A percentile compares a stretch with the other conserved stretches of the same genome.
These are phyloP conservation scores for Hypoxylon sp. DNA, from an alignment of 2,329 filamentous ascomycete species.

Conservation along the genomic window DNA sequence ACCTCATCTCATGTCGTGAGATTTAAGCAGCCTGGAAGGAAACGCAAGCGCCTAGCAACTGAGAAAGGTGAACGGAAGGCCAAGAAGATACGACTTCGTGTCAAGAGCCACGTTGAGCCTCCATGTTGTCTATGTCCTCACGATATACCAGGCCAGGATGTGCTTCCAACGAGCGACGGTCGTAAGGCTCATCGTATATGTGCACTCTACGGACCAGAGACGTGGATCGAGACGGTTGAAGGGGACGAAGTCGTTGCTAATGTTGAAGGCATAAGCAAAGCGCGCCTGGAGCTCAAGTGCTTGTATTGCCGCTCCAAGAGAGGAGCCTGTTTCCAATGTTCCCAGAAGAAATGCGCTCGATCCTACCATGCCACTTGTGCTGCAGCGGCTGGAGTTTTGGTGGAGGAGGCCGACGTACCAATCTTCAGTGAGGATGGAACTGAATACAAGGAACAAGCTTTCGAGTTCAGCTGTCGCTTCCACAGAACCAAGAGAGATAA, in stretches of 20 bases:
- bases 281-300: slow-evolving; percentile 91
- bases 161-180: slow-evolving; percentile 90
- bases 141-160: slow-evolving; percentile 82
- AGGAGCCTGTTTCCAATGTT: slow-evolving; percentile 98
- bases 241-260: slow-evolving; percentile 83
- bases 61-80: slow-evolving; percentile 69
- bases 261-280: slow-evolving; percentile 85
- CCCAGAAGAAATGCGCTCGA: slow-evolving; percentile 91
- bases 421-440: slow-evolving; percentile 91
- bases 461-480: slow-evolving; percentile 95
- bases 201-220: slow-evolving; percentile 92
- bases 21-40: slow-evolving; percentile 70
- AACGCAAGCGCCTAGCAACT: slow-evolving; percentile 73
- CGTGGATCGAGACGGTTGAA: slow-evolving; percentile 81
- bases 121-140: slow-evolving; percentile 95
- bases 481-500: slow-evolving; percentile 90
- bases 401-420: slow-evolving; percentile 87
- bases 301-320: slow-evolving; percentile 94
- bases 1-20: slow-evolving; percentile 81
- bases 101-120: slow-evolving; percentile 79
- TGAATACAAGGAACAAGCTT: slow-evolving; percentile 91
- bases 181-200: slow-evolving; percentile 90
- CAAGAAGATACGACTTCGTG: slow-evolving; percentile 83
- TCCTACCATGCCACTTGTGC: slow-evolving; percentile 97
- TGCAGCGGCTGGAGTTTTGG: slow-evolving; percentile 89